Conservation (phyloP, 352 stramenopile genomes). For the Lagenidium giganteum region DNA sequence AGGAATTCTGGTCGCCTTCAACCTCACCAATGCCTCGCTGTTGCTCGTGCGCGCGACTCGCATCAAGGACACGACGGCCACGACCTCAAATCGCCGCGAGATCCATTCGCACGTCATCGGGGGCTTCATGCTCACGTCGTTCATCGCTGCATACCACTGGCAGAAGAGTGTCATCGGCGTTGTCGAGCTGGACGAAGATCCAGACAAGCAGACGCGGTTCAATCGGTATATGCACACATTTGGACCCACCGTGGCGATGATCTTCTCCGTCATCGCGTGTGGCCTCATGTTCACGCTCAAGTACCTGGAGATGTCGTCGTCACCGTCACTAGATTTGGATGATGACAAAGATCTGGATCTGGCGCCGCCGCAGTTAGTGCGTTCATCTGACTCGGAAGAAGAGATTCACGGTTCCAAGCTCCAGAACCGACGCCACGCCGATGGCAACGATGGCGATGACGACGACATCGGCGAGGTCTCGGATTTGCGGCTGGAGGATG, state of each 20-base stretch:
- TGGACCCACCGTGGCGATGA: conserved; percentile 33
- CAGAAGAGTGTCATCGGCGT: conserved; percentile 59
- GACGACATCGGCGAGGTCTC: neutral
- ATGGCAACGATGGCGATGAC: neutral
- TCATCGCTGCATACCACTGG: conserved; percentile 67
- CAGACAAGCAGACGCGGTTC: conserved; percentile 20
- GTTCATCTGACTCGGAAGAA: too few relatives aligned
- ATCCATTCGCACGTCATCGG: conserved; percentile 36
- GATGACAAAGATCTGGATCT: too few relatives aligned
- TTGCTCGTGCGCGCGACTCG: conserved; percentile 49
- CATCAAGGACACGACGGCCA: conserved; percentile 13
- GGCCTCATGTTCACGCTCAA: conserved; percentile 50
- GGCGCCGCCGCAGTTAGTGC: too few relatives aligned
- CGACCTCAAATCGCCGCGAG: neutral
- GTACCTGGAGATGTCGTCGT: conserved; percentile 26
- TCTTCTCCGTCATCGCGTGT: conserved; percentile 50
- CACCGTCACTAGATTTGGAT: too few relatives aligned
- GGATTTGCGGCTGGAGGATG: too few relatives aligned
- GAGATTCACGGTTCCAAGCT: too few relatives aligned
- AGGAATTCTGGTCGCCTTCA: conserved; percentile 87
- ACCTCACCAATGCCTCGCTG: conserved; percentile 84
- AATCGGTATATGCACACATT: conserved; percentile 50
- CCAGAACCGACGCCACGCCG: too few relatives aligned
- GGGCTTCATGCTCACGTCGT: conserved; percentile 49
- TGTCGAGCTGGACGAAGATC: conserved; percentile 16